Conservation (phyloP, 2,329 filamentous ascomycete species). For the Penicillium decumbens region DNA sequence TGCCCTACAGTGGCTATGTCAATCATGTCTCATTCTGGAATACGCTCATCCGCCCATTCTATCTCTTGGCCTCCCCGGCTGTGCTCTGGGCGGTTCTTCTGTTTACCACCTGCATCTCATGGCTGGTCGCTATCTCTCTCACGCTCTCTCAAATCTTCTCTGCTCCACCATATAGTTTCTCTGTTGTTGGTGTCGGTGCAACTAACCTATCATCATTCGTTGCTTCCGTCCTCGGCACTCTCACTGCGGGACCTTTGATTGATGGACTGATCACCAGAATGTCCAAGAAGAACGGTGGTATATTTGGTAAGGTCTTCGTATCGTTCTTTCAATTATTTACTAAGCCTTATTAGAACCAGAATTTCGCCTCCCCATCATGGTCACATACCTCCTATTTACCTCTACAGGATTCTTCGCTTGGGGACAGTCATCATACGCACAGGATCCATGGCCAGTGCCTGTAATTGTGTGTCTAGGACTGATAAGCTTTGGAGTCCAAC, state of each 20-base stretch:
- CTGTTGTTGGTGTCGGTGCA: conserved; percentile 33
- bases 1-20: conserved; percentile 39
- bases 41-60: conserved; percentile 36
- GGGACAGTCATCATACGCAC: conserved; percentile 28
- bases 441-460: conserved; percentile 32
- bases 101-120: conserved; percentile 38
- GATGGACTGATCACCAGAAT: conserved; percentile 35
- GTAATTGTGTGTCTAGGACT: conserved; percentile 37
- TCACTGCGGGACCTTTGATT: conserved; percentile 32
- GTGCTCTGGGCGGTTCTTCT: conserved; percentile 40
- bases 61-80: conserved; percentile 34
- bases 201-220: conserved; percentile 35
- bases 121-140: conserved; percentile 29
- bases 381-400: conserved; percentile 34
- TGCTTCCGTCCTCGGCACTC: conserved; percentile 32
- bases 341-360: conserved; percentile 30
- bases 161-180: conserved; percentile 37
- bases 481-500: conserved; percentile 37
- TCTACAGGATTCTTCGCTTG: conserved; percentile 38
- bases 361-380: conserved; percentile 39
- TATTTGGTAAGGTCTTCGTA: conserved; percentile 23
- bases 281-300: conserved; percentile 35
- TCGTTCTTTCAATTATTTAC: background rate
- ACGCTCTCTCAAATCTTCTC: conserved; percentile 38
- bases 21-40: conserved; percentile 37